Conservation (phyloP, 1,284 basidiomycete genomes). For the Ceraceosorus guamensis region DNA sequence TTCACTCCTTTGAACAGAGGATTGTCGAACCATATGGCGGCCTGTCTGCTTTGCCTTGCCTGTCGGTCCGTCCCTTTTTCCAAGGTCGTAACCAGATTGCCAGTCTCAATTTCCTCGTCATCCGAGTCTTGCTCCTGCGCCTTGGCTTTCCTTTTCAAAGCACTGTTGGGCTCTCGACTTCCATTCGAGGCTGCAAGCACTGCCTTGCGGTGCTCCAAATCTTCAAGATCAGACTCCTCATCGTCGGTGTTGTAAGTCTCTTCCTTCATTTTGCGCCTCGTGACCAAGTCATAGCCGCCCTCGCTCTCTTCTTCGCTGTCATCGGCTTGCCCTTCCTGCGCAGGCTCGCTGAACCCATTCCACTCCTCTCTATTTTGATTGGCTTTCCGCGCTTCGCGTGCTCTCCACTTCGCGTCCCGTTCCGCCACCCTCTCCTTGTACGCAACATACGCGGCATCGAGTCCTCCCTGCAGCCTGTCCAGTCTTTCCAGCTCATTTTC, state of each 20-base stretch:
- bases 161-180: conserved; percentile 51
- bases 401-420: conserved; percentile 81
- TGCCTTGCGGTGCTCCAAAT: conserved; percentile 26
- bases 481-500: conserved; percentile 54
- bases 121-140: conserved; percentile 13
- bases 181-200: conserved; percentile 36
- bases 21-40: conserved; percentile 88
- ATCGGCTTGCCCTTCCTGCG: conserved; percentile 2
- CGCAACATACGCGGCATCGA: conserved; percentile 80
- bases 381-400: conserved; percentile 70
- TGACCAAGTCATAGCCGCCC: conserved; percentile 66
- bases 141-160: conserved; percentile 17
- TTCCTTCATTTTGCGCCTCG: conserved; percentile 58
- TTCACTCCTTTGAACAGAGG: conserved; percentile 76
- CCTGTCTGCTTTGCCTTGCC: conserved; percentile 51
- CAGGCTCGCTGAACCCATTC: conserved; percentile 31
- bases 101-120: conserved; percentile 22
- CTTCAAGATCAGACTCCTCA: conserved; percentile 49
- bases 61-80: conserved; percentile 22
- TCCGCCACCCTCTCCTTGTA: conserved; percentile 77
- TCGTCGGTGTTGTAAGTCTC: conserved; percentile 56
- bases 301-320: conserved; percentile 40
- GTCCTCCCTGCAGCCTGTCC: conserved; percentile 64
- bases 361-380: conserved; percentile 54
- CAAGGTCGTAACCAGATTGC: conserved; percentile 20